Evolutionary conservation across 495 filamentous ascomycete species (phyloP).

Genomic region (Aspergillus carlsbadensis): DNA sequence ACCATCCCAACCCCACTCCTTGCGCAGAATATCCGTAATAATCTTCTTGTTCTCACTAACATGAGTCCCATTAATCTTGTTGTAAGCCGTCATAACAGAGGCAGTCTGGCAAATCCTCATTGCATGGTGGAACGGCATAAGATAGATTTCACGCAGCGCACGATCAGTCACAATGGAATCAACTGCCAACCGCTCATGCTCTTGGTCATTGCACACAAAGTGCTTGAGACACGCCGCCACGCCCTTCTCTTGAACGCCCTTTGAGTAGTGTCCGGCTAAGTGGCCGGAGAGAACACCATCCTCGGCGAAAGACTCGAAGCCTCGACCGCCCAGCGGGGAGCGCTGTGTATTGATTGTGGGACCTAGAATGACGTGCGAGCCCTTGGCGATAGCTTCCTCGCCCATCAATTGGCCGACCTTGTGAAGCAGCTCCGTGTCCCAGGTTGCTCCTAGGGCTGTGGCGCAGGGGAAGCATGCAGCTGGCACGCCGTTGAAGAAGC

Average conservation of each 20-base stretch:
- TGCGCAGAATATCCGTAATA: slow-evolving; percentile 62
- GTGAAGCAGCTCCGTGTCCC: slow-evolving; percentile 60
- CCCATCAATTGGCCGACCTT: slow-evolving; percentile 62
- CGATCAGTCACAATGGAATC: slow-evolving; percentile 65
- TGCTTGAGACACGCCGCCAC: slow-evolving; percentile 76
- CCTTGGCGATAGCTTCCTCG: slow-evolving; percentile 68
- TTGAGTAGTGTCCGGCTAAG: slow-evolving; percentile 63
- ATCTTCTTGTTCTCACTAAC: slow-evolving; percentile 65
- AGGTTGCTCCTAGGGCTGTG: slow-evolving; percentile 70
- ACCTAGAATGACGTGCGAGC: slow-evolving; percentile 67
- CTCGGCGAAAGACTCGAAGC: slow-evolving; percentile 79
- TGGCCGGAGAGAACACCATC: slow-evolving; percentile 71
- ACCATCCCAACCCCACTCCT: slow-evolving; percentile 71
- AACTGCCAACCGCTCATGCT: slow-evolving; percentile 68
- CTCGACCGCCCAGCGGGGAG: slow-evolving; percentile 71
- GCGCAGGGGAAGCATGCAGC: slow-evolving; percentile 70
- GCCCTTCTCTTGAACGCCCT: slow-evolving; percentile 68
- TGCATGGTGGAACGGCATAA: slow-evolving; percentile 70
- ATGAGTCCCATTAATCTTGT: slow-evolving; percentile 70
- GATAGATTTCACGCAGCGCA: slow-evolving; percentile 75
- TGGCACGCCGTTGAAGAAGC: slow-evolving; percentile 69
- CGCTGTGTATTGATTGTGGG: slow-evolving; percentile 80
- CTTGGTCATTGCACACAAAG: slow-evolving; percentile 80
- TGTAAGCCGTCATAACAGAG: slow-evolving; percentile 76
- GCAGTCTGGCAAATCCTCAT: slow-evolving; percentile 62